Percentiles rank a stretch among this genome's conserved stretches.
phyloP scores from a whole-genome alignment of 768 basidiomycete genomes.

The Boletus barrowsii region DNA sequence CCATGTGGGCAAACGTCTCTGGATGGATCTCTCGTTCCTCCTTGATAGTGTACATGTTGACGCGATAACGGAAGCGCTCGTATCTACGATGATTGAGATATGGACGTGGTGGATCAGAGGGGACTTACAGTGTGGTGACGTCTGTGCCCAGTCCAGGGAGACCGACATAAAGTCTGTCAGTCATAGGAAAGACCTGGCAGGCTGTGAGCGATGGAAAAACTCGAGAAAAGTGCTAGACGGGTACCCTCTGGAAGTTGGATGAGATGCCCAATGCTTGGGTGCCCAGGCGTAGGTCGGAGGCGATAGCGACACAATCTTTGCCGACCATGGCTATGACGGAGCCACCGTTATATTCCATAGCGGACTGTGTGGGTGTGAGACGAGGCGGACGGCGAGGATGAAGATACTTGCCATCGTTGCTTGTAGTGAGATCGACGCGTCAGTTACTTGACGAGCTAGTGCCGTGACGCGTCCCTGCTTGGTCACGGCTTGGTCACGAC shows the following conservation, averaged over 20 bases:
- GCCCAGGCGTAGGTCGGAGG: slow-evolving; percentile 89
- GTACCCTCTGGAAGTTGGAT: slow-evolving; percentile 91
- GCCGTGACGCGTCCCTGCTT: slow-evolving; percentile 20
- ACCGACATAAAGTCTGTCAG: slow-evolving; percentile 88
- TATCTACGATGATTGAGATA: slow-evolving; percentile 45
- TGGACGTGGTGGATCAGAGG: background rate
- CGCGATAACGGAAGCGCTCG: slow-evolving; percentile 87
- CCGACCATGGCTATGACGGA: slow-evolving; percentile 99
- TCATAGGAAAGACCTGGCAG: slow-evolving; percentile 84
- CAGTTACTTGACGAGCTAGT: slow-evolving; percentile 5
- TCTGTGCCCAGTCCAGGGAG: slow-evolving; percentile 92
- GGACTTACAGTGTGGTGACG: slow-evolving; percentile 79
- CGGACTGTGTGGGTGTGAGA: slow-evolving; percentile 52
- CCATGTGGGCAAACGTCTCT: slow-evolving; percentile 92
- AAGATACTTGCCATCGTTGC: slow-evolving; percentile 22
- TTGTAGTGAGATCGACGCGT: slow-evolving; percentile 18
- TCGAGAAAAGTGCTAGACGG: slow-evolving; percentile 12
- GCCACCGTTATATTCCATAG: slow-evolving; percentile 94
- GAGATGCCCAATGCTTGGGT: slow-evolving; percentile 84
- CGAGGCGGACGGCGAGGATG: background rate
- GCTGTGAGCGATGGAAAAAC: background rate
- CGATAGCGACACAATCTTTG: slow-evolving; percentile 98
- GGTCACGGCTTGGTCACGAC: background rate
- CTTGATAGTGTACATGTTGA: slow-evolving; percentile 99
- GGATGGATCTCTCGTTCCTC: slow-evolving; percentile 97